Conservation (phyloP, 768 basidiomycete species). For the Antrodiella citrinella region DNA sequence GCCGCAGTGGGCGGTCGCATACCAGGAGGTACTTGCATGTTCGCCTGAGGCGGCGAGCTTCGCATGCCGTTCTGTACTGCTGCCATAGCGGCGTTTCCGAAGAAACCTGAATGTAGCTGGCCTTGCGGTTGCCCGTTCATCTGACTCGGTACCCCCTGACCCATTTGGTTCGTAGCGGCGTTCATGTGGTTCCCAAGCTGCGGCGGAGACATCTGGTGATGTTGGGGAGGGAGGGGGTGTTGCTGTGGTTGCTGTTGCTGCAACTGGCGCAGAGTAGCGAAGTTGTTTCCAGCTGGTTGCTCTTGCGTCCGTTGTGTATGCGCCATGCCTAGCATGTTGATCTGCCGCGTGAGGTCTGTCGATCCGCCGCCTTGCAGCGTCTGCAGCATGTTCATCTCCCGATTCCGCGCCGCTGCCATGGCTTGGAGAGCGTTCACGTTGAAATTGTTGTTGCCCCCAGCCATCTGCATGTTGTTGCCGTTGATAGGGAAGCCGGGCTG, state of each 20-base stretch:
- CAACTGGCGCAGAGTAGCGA: constrained; percentile 6
- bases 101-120: constrained; percentile 18
- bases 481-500: constrained; percentile 1
- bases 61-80: background rate
- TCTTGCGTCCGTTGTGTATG: constrained; percentile 16
- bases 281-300: constrained; percentile 2
- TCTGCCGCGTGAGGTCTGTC: constrained; percentile 12
- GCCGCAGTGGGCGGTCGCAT: background rate
- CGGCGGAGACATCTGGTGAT: constrained; percentile 4
- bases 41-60: constrained; percentile 1
- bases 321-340: constrained; percentile 17
- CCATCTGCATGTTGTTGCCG: background rate
- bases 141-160: constrained; percentile 18
- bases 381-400: constrained; percentile 3
- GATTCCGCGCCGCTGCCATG: background rate
- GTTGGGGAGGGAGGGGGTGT: background rate
- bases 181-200: constrained; percentile 7
- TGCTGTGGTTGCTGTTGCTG: background rate
- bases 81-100: constrained; percentile 1
- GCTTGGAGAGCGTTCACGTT: constrained; percentile 2
- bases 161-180: constrained; percentile 8
- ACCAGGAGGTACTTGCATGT: background rate
- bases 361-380: constrained; percentile 3
- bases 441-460: background rate
- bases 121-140: constrained; percentile 30